Evolutionary conservation across 768 basidiomycete species (phyloP), one percentile per base, ranked within the genome.

Genomic region (Kwoniella sp.): DNA sequence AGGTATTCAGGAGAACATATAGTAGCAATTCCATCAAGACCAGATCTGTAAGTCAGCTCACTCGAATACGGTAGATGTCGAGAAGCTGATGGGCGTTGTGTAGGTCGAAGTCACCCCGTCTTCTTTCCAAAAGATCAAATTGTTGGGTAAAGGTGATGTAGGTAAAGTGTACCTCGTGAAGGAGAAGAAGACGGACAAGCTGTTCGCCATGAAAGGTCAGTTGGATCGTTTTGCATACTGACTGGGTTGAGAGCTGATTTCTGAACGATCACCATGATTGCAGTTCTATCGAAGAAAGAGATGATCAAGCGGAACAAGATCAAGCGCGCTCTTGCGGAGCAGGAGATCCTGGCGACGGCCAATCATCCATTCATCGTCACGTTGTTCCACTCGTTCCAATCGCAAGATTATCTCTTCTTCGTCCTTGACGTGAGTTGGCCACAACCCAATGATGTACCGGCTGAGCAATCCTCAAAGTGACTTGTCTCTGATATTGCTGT

Each of bases 281-380:
- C 15, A 50, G 96, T 99, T 25, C 84, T 99, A 51, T 96, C 93
- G 56, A 98, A 98, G 85, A 92, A 90, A 84, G 96, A 99, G 85
- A 98, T 99, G 95, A 94, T 99, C 81, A 93, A 95, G 83, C 88
- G 96, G 74, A 96, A 95, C 84, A 99, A 99, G 85, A 95, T 99
- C 84, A 99, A 99, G 82, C 88, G 96, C 67, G 96, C 95, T 9
- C 81, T 99, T 76, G 97, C 96, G 3, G 96, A 99, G 82, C 96
- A 97, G 83, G 96, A 98, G 82, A 99, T 99, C 72, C 86, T 99
- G 48, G 95, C 95, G 9, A 95, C 94, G 25, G 92, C 96, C 31
- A 99, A 99, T 77, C 96, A 98, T 79, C 96, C 96, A 0, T 99
- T 99, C 85, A 99, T 99, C 82, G 95, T 99, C 75, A 98, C 96